Percentiles rank a stretch among this genome's conserved stretches.
These are phyloP conservation scores for Euphrasia confusa DNA, from an alignment of 257 asterid species.

Conservation along the genomic window DNA sequence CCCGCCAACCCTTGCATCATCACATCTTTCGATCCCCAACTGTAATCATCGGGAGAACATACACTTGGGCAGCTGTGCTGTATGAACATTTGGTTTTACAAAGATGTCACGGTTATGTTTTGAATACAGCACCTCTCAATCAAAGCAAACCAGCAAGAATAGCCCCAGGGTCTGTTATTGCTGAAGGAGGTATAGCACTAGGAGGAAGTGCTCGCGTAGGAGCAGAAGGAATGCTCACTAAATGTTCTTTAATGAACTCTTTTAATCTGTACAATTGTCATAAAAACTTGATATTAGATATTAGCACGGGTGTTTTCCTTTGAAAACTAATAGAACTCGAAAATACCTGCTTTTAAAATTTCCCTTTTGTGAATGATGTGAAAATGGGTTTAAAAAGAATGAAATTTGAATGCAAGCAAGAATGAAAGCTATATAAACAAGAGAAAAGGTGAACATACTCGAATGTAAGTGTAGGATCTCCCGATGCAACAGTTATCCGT, in stretches of 20 bases:
- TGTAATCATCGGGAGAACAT: conserved; percentile 3
- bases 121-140: conserved; percentile 13
- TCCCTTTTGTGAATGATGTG: no score
- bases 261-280: conserved; percentile 42
- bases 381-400: no score
- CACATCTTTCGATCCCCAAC: conserved; percentile 23
- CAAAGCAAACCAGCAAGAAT: conserved; percentile 73
- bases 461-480: conserved; percentile 72
- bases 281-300: not conserved
- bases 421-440: conserved; percentile 7
- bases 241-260: conserved; percentile 70
- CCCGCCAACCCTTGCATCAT: conserved; percentile 27
- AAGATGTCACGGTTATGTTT: not conserved
- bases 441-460: conserved; percentile 49
- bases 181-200: conserved; percentile 36
- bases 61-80: conserved; percentile 21
- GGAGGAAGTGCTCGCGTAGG: conserved; percentile 34
- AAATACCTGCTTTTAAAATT: no score
- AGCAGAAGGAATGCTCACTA: conserved; percentile 45
- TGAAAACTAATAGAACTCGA: no score
- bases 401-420: no score
- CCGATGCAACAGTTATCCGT: conserved; percentile 86
- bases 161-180: conserved; percentile 68
- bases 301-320: not conserved
- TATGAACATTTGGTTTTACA: conserved; percentile 37